These are phyloP conservation scores for Podospora tetraspora DNA, from an alignment of 495 filamentous ascomycete species.

Conservation along the genomic window DNA sequence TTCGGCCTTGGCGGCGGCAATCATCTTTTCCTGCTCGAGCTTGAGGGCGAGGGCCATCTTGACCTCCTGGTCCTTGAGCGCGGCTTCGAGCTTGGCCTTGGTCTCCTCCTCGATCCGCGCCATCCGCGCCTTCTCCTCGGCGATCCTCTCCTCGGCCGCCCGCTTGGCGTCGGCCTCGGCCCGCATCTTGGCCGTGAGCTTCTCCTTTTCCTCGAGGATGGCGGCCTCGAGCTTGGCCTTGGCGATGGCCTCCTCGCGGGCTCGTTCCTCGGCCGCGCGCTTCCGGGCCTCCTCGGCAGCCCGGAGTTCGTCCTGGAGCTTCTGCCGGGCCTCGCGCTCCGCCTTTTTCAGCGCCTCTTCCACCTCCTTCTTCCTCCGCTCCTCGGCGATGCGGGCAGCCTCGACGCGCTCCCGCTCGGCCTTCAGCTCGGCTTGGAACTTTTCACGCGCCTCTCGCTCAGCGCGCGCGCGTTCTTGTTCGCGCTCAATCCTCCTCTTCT, in stretches of 20 bases:
- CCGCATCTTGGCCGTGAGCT: conserved; percentile 28
- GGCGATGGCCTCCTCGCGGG: conserved; percentile 26
- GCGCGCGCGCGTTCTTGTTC: conserved; percentile 26
- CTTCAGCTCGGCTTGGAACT: conserved; percentile 32
- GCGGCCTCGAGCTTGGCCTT: conserved; percentile 44
- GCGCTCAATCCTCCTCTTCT: conserved; percentile 22
- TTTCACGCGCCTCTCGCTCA: conserved; percentile 43
- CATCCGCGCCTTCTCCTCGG: conserved; percentile 42
- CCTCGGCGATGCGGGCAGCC: conserved; percentile 34
- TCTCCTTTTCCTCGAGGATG: conserved; percentile 32
- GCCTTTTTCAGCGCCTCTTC: conserved; percentile 26
- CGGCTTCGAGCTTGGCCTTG: conserved; percentile 47
- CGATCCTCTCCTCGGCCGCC: conserved; percentile 47
- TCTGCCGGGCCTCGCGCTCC: conserved; percentile 42
- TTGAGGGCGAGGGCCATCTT: conserved; percentile 32
- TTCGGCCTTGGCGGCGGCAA: conserved; percentile 17
- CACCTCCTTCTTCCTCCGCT: conserved; percentile 21
- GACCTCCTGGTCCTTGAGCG: conserved; percentile 45
- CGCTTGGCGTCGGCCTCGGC: conserved; percentile 17
- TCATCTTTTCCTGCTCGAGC: conserved; percentile 18
- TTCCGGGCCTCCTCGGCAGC: conserved; percentile 16
- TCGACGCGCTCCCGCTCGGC: conserved; percentile 35
- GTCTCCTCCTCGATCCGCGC: conserved; percentile 37
- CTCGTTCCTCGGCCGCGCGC: conserved; percentile 4
- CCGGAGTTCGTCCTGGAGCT: conserved; percentile 31